phyloP scores from a whole-genome alignment of 2,329 filamentous ascomycete species.

The Diaporthe citrichinensis region DNA sequence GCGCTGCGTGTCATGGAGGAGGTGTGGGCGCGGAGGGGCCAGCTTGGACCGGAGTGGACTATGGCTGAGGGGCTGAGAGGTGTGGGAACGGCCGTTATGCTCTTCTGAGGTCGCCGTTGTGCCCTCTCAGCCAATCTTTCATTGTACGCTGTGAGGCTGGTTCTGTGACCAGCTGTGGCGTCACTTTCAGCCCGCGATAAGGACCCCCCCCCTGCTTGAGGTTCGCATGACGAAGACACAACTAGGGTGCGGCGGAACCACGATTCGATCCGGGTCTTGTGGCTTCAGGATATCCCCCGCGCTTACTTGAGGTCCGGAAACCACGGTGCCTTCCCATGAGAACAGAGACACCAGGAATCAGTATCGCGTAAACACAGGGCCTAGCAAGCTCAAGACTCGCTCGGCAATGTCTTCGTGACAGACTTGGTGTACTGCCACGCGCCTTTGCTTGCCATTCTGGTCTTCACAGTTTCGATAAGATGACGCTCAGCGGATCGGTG shows the following conservation, averaged over 20 bases:
- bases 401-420: too few relatives aligned
- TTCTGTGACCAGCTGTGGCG: not conserved
- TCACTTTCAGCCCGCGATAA: not conserved
- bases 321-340: not conserved
- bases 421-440: not conserved
- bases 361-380: too few relatives aligned
- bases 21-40: slow-evolving; percentile 56
- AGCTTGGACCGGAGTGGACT: slow-evolving; percentile 50
- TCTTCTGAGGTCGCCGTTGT: slow-evolving; percentile 44
- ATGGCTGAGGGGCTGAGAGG: slow-evolving; percentile 49
- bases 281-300: not conserved
- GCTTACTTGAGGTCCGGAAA: not conserved
- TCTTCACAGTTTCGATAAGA: not conserved
- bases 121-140: not conserved
- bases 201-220: too few relatives aligned
- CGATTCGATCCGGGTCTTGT: not conserved
- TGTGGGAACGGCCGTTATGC: slow-evolving; percentile 61
- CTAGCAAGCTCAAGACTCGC: not conserved
- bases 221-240: not conserved
- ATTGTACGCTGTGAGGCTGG: not conserved
- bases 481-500: not conserved
- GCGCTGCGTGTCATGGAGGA: slow-evolving; percentile 61
- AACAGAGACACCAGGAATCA: too few relatives aligned
- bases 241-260: not conserved
- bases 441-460: too few relatives aligned